Percentiles rank a stretch among this genome's conserved stretches.
Conservation (phyloP, 176 grass and related monocot species). For the Calamus simplicifolius region DNA sequence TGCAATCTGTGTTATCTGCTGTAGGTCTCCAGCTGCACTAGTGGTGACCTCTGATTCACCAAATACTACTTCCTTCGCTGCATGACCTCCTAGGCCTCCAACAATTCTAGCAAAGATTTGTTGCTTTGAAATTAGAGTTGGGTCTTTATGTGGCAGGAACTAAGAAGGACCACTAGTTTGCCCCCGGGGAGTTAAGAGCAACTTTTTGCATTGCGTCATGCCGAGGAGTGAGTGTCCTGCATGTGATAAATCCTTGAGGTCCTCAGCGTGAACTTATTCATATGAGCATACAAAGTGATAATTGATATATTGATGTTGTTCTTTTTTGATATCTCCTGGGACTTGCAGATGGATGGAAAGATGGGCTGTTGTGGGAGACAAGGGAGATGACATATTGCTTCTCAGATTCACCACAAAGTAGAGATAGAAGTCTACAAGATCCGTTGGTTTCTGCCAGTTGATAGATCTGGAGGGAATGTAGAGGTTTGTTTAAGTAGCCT, state of each 20-base stretch:
- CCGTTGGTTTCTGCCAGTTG: no score
- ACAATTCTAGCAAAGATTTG: slow-evolving; percentile 75
- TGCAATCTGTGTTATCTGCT: slow-evolving; percentile 77
- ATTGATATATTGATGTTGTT: background rate
- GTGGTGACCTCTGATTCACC: slow-evolving; percentile 73
- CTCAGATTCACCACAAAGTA: no score
- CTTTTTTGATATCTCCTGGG: slow-evolving; percentile 40
- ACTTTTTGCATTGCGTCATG: slow-evolving; percentile 84
- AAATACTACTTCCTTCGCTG: slow-evolving; percentile 74
- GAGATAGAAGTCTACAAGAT: no score
- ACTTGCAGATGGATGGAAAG: slow-evolving; percentile 41
- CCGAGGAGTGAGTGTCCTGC: slow-evolving; percentile 58
- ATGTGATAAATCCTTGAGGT: background rate
- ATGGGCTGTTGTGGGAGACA: slow-evolving; percentile 42
- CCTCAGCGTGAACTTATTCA: background rate
- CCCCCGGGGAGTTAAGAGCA: slow-evolving; percentile 51
- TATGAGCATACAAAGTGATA: background rate
- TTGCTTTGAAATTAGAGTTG: slow-evolving; percentile 52
- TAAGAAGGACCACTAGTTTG: slow-evolving; percentile 63
- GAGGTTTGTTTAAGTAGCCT: no score
- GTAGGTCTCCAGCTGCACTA: slow-evolving; percentile 69
- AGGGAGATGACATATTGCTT: slow-evolving; percentile 18
- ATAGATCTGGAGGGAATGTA: no score
- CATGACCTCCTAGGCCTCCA: slow-evolving; percentile 66
- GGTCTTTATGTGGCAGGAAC: slow-evolving; percentile 60